Conservation (phyloP, 1,139 yeast genomes). For the Zygoascus hellenicus region DNA sequence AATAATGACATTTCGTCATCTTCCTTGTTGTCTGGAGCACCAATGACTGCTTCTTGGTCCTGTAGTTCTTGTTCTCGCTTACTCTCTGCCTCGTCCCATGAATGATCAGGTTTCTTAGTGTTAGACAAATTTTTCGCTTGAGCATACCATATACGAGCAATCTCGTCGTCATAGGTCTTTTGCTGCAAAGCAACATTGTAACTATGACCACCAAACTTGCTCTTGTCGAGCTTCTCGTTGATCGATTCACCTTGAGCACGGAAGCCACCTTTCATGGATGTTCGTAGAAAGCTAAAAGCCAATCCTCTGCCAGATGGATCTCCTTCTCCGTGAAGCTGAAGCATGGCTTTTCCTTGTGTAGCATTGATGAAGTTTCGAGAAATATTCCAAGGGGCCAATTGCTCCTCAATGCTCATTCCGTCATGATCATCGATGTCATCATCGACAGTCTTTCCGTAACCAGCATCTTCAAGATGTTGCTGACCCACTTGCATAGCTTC, state of each 20-base stretch:
- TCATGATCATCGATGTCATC: slow-evolving; percentile 39
- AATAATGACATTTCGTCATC: slow-evolving; percentile 35
- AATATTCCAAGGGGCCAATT: slow-evolving; percentile 88
- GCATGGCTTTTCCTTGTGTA: slow-evolving; percentile 95
- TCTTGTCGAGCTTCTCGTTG: slow-evolving; percentile 38
- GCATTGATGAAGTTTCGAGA: slow-evolving; percentile 88
- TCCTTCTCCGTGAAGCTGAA: slow-evolving; percentile 93
- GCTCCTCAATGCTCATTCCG: slow-evolving; percentile 65
- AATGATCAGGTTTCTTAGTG: slow-evolving; percentile 28
- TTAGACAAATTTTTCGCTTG: slow-evolving; percentile 64
- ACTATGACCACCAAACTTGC: slow-evolving; percentile 57
- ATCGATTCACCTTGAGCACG: slow-evolving; percentile 51
- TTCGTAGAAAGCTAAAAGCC: slow-evolving; percentile 81
- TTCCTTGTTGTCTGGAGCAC: slow-evolving; percentile 18
- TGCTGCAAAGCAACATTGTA: slow-evolving; percentile 85
- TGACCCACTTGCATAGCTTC: slow-evolving; percentile 95
- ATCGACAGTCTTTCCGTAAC: slow-evolving; percentile 46
- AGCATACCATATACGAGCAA: slow-evolving; percentile 82
- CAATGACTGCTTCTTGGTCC: not conserved
- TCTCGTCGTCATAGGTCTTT: slow-evolving; percentile 86
- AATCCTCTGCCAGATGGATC: slow-evolving; percentile 93
- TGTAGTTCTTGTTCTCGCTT: slow-evolving; percentile 20
- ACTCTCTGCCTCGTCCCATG: slow-evolving; percentile 36
- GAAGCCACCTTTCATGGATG: slow-evolving; percentile 95
- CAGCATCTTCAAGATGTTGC: slow-evolving; percentile 70